Evolutionary conservation across 768 basidiomycete genomes (phyloP).

Genomic region (Galerina sulciceps): DNA sequence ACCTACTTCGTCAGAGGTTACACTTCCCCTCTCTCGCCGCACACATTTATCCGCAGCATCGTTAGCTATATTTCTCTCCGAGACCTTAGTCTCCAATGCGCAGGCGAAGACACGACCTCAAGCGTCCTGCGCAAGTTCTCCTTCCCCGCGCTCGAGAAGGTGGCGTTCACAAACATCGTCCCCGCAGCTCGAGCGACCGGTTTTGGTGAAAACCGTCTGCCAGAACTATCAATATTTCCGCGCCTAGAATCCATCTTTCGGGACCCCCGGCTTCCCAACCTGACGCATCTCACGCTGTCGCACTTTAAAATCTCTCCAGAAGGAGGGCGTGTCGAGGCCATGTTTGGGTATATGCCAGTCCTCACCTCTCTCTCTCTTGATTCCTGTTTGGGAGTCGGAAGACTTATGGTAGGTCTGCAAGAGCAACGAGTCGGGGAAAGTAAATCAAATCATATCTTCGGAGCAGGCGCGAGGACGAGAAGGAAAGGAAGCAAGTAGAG

Average conservation of each 20-base stretch:
- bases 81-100: conserved; percentile 47
- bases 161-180: conserved; percentile 47
- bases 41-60: conserved; percentile 12
- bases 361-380: conserved; percentile 53
- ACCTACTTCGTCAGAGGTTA: conserved; percentile 15
- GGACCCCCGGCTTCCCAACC: conserved; percentile 54
- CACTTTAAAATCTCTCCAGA: conserved; percentile 46
- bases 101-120: conserved; percentile 40
- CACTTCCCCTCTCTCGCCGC: conserved; percentile 9
- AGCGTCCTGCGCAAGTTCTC: conserved; percentile 45
- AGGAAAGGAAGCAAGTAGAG: not conserved
- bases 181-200: conserved; percentile 22
- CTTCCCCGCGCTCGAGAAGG: conserved; percentile 47
- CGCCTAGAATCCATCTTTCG: conserved; percentile 57
- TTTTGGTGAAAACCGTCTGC: conserved; percentile 9
- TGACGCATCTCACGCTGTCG: conserved; percentile 56
- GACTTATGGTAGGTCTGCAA: conserved; percentile 43
- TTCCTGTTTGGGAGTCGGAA: conserved; percentile 44
- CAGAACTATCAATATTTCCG: conserved; percentile 39
- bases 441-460: conserved; percentile 1
- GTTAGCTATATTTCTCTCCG: conserved; percentile 37
- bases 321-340: conserved; percentile 37
- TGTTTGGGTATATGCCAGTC: conserved; percentile 57
- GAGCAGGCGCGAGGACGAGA: conserved; percentile 8
- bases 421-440: conserved; percentile 35